phyloP scores from a whole-genome alignment of 2,329 filamentous ascomycete genomes.

The Clarireedia paspali region DNA sequence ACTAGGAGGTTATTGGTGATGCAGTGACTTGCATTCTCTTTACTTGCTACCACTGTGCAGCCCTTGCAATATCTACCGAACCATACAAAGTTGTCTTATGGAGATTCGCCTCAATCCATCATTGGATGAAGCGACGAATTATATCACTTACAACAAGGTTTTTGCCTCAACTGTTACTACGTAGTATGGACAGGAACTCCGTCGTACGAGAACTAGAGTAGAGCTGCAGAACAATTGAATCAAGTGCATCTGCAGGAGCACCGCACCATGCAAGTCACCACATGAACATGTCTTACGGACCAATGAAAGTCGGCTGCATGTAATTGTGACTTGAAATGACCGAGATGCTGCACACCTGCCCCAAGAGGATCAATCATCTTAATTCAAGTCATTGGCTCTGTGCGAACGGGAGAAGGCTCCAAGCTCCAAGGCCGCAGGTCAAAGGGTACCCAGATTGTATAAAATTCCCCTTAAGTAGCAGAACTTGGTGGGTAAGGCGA shows the following conservation, averaged over 20 bases:
- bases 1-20: too few relatives aligned
- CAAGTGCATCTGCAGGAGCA: not conserved
- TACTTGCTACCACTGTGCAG: not conserved
- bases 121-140: not conserved
- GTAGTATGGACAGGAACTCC: too few relatives aligned
- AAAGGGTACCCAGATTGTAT: too few relatives aligned
- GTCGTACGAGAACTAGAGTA: not conserved
- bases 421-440: not conserved
- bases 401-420: not conserved
- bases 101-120: not conserved
- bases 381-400: not conserved
- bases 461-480: too few relatives aligned
- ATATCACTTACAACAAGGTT: not conserved
- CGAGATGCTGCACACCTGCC: not conserved
- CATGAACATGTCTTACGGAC: not conserved
- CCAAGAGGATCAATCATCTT: not conserved
- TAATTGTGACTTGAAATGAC: not conserved
- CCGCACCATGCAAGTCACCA: not conserved
- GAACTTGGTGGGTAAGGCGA: too few relatives aligned
- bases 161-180: not conserved
- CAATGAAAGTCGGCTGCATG: not conserved
- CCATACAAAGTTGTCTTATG: not conserved
- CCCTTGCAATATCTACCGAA: not conserved
- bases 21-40: too few relatives aligned
- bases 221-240: not conserved